A percentile compares a stretch with the other conserved stretches of the same genome.
These are phyloP conservation scores for Nemania sp. DNA, from an alignment of 2,329 filamentous ascomycete genomes.

Conservation along the genomic window DNA sequence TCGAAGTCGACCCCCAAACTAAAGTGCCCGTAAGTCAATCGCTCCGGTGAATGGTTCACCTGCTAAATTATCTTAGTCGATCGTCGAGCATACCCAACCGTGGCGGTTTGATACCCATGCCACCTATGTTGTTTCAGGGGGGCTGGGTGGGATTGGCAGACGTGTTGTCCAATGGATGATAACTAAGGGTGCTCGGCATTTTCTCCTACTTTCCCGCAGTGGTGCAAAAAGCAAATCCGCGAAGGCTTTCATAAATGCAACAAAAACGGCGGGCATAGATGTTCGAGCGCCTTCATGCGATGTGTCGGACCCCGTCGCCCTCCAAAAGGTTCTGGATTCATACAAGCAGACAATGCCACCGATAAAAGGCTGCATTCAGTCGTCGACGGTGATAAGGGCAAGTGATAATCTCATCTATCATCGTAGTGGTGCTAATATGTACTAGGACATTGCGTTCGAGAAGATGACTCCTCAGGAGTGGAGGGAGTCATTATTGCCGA, in stretches of 20 bases:
- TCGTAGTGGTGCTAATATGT: constrained; percentile 49
- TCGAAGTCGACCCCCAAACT: constrained; percentile 27
- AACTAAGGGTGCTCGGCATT: constrained; percentile 29
- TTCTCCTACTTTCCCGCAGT: constrained; percentile 33
- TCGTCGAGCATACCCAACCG: constrained; percentile 29
- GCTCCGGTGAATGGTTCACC: neutral
- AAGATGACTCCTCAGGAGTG: constrained; percentile 36
- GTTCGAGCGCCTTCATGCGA: constrained; percentile 30
- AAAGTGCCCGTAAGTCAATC: constrained; percentile 33
- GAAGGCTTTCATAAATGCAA: constrained; percentile 22
- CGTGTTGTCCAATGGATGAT: constrained; percentile 35
- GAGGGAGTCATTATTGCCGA: constrained; percentile 32
- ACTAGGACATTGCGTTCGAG: constrained; percentile 36
- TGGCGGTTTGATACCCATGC: constrained; percentile 36
- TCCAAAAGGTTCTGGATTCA: no score
- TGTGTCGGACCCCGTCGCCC: no score
- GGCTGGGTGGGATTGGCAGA: constrained; percentile 36
- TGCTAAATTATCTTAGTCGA: neutral
- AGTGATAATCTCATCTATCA: constrained; percentile 43
- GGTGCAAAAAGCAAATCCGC: constrained; percentile 26
- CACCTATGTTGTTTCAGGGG: constrained; percentile 36
- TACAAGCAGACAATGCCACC: no score
- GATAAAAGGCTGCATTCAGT: no score
- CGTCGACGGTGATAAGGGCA: constrained; percentile 9
- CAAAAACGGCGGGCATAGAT: constrained; percentile 19